These are phyloP conservation scores for Fraxinus americana DNA, from an alignment of 257 asterid species.

Conservation along the genomic window DNA sequence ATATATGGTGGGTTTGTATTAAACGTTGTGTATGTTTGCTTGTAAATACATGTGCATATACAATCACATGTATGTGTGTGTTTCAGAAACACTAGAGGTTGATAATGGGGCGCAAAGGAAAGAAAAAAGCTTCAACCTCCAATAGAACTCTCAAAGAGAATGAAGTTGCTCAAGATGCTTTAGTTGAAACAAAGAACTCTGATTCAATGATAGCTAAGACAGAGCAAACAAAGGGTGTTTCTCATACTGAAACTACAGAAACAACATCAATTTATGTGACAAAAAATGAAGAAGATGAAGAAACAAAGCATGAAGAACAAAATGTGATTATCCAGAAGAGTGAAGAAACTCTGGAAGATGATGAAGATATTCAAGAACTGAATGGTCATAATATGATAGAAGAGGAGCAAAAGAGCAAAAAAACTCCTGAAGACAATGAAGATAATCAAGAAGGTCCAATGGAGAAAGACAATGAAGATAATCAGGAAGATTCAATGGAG, in stretches of 20 bases:
- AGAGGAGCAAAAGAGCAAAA: slow-evolving; percentile 4
- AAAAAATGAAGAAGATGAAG: slow-evolving; percentile 15
- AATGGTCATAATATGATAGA: slow-evolving; percentile 27
- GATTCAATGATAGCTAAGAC: slow-evolving; percentile 15
- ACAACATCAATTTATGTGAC: slow-evolving; percentile 23
- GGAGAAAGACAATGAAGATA: slow-evolving; percentile 11
- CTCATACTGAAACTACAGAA: slow-evolving; percentile 23
- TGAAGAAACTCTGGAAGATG: background rate
- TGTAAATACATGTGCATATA: background rate
- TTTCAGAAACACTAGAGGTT: slow-evolving; percentile 27
- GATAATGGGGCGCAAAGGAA: slow-evolving; percentile 37
- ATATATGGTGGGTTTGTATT: too few species aligned
- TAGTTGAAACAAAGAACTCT: slow-evolving; percentile 23
- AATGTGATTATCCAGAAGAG: background rate
- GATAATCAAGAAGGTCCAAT: background rate
- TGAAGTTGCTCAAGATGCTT: slow-evolving; percentile 37
- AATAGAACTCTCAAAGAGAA: slow-evolving; percentile 17
- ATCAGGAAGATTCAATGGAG: slow-evolving; percentile 7
- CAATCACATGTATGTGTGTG: background rate
- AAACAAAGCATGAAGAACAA: slow-evolving; percentile 27
- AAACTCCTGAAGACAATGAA: slow-evolving; percentile 14
- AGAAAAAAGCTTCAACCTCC: slow-evolving; percentile 27
- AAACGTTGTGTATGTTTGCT: background rate
- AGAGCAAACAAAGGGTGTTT: slow-evolving; percentile 27
- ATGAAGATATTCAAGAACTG: slow-evolving; percentile 20